Evolutionary conservation across 768 basidiomycete genomes (phyloP).

Genomic region (Suillus americanus): DNA sequence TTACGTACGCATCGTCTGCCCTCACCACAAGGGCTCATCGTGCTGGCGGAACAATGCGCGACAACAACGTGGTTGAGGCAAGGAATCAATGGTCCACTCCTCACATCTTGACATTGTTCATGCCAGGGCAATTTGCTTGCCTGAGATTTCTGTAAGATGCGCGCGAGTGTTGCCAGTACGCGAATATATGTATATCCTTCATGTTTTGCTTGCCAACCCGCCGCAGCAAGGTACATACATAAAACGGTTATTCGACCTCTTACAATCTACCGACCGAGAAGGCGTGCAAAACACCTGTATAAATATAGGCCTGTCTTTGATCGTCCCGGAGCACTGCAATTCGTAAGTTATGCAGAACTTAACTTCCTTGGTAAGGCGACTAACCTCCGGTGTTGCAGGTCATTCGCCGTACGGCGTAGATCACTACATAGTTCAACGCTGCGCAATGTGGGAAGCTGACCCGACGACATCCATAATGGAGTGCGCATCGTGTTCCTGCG

Average conservation of each 20-base stretch:
- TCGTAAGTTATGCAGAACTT: constrained; percentile 19
- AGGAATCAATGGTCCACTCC: constrained; percentile 34
- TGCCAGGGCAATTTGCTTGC: constrained; percentile 21
- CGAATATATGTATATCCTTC: constrained; percentile 19
- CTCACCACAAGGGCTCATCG: constrained; percentile 31
- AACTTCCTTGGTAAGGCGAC: constrained; percentile 11
- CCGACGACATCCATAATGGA: constrained; percentile 19
- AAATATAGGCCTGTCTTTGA: constrained; percentile 18
- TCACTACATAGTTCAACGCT: constrained; percentile 17
- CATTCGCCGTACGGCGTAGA: constrained; percentile 7
- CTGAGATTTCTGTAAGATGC: constrained; percentile 29
- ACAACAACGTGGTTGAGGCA: constrained; percentile 27
- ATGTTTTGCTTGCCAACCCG: constrained; percentile 24
- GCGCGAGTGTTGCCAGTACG: constrained; percentile 13
- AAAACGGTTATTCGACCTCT: constrained; percentile 22
- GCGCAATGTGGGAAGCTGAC: constrained; percentile 25
- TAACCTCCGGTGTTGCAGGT: constrained; percentile 25
- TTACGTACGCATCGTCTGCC: constrained; percentile 32
- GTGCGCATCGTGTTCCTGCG: constrained; percentile 19
- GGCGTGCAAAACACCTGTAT: constrained; percentile 13
- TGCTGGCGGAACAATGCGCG: constrained; percentile 30
- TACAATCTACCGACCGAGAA: constrained; percentile 18
- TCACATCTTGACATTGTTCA: constrained; percentile 32
- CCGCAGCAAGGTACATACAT: constrained; percentile 25
- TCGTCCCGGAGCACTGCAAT: constrained; percentile 19